Base-by-base conservation (phyloP, 2,329 filamentous ascomycete species). In the Colletotrichum sp. region DNA sequence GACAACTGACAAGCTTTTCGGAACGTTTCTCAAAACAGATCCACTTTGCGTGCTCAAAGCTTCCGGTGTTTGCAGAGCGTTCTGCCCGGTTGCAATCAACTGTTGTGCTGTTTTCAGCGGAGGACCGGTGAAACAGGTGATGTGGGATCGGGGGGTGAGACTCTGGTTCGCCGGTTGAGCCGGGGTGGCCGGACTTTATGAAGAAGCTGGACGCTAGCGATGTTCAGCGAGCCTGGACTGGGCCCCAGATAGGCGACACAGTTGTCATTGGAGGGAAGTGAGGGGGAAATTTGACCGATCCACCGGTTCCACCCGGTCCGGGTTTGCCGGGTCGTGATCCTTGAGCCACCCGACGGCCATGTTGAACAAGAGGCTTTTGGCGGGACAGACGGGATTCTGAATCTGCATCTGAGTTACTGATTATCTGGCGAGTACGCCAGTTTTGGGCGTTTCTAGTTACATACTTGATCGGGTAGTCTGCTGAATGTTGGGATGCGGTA, bases 391-490 rank as follows among this genome's bases (percentile, higher is more conserved):
- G 28, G 26, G n/a, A 36, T 6, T n/a, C 26, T 3, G 34, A 13
- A 52, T 24, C 26, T 63, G 36, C 9, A 18, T 30, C 1, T 0
- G n/a, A 39, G 3, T 21, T 13, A n/a, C 21, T 59, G 28, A 21
- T 28, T 39, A 21, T n/a, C 26, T 26, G 18, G 48, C 9, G 16
- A 52, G 4, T 26, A 48, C 10, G 16, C 7, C 32, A 32, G 7
- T 60, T 61, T 60, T 52, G 16, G 36, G 70, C 34, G 30, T 16
- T 6, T 1, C 26, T 36, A 36, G 13, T 69, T 52, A 55, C 59
- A 59, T 75, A 74, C 74, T 76, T 76, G 74, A 75, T 68, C 73
- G 63, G 63, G 39, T 55, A 68, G 59, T 61, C 59, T 74, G 57
- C 74, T 68, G 52, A 55, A 57, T 69, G 24, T 30, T 21, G 7